phyloP scores from a whole-genome alignment of 2,329 filamentous ascomycete species.

The Coniella vitis region DNA sequence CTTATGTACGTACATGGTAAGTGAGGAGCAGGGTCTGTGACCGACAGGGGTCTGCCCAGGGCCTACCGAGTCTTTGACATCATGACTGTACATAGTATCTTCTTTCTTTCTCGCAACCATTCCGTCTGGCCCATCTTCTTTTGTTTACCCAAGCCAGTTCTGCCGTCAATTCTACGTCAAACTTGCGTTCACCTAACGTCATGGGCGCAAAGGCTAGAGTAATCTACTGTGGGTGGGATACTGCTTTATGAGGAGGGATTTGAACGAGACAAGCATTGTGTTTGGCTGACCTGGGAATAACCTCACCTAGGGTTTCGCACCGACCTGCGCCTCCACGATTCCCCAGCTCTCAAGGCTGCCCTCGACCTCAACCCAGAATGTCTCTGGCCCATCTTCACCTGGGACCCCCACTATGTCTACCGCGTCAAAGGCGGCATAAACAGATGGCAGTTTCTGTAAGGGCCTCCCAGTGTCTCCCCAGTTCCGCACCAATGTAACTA shows the following conservation, averaged over 20 bases:
- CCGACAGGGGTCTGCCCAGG: too few species aligned
- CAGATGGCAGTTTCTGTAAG: slow-evolving; percentile 64
- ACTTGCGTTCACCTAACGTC: background rate
- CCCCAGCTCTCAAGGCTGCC: slow-evolving; percentile 64
- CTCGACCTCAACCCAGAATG: slow-evolving; percentile 61
- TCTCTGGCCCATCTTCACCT: slow-evolving; percentile 71
- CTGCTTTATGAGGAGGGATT: too few species aligned
- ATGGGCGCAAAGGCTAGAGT: slow-evolving; percentile 12
- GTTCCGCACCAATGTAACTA: too few species aligned
- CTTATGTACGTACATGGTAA: too few species aligned
- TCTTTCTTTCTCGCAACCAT: background rate
- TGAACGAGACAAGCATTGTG: too few species aligned
- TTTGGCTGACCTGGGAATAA: too few species aligned
- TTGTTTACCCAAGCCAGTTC: too few species aligned
- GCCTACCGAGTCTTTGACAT: slow-evolving; percentile 21
- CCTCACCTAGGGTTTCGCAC: slow-evolving; percentile 56
- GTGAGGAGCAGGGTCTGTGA: too few species aligned
- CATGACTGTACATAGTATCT: slow-evolving; percentile 34
- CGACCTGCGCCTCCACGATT: slow-evolving; percentile 71
- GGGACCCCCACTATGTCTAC: slow-evolving; percentile 77
- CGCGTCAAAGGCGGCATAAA: slow-evolving; percentile 63
- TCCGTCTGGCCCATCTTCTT: too few species aligned
- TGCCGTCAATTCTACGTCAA: too few species aligned
- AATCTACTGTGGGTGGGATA: slow-evolving; percentile 9
- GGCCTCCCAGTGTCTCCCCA: background rate